Conservation (phyloP, 2,329 filamentous ascomycete genomes). For the Talaromyces sp. region DNA sequence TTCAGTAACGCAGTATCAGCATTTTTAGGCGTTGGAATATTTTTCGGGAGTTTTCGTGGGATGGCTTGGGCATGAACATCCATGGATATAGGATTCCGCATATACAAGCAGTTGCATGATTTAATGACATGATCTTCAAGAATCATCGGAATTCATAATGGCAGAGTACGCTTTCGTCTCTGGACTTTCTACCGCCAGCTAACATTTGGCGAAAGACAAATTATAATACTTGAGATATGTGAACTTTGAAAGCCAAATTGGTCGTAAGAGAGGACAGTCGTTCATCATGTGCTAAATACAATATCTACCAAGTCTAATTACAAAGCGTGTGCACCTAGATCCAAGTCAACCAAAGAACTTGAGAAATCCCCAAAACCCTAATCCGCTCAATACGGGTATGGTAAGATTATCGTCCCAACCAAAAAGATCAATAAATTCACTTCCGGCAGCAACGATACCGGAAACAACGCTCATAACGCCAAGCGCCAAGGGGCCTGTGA, state of each 20-base stretch:
- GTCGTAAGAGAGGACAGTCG: not conserved
- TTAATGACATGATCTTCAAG: slow-evolving; percentile 1
- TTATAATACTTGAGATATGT: not conserved
- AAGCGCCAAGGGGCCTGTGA: slow-evolving; percentile 70
- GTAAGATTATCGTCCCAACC: slow-evolving; percentile 97
- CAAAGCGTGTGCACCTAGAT: not conserved
- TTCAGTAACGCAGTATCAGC: slow-evolving; percentile 17
- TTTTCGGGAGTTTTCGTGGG: not conserved
- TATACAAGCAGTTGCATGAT: not conserved
- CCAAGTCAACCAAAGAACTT: slow-evolving; percentile 63
- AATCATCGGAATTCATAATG: too few species aligned
- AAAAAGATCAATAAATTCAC: slow-evolving; percentile 86
- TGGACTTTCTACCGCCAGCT: too few species aligned
- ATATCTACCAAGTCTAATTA: slow-evolving; percentile 14
- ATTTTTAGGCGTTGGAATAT: not conserved
- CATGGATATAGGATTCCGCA: not conserved
- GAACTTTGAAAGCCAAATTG: not conserved
- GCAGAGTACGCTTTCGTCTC: too few species aligned
- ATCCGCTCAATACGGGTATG: slow-evolving; percentile 84
- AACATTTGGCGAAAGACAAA: not conserved
- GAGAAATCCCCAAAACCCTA: slow-evolving; percentile 87
- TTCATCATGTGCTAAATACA: slow-evolving; percentile 2
- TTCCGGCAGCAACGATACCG: slow-evolving; percentile 82
- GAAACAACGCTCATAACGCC: slow-evolving; percentile 80
- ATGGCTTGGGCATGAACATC: not conserved